A percentile compares a stretch with the other conserved stretches of the same genome.
These are phyloP conservation scores for Epichloe brachyelytri DNA, from an alignment of 2,329 filamentous ascomycete genomes.

Conservation along the genomic window DNA sequence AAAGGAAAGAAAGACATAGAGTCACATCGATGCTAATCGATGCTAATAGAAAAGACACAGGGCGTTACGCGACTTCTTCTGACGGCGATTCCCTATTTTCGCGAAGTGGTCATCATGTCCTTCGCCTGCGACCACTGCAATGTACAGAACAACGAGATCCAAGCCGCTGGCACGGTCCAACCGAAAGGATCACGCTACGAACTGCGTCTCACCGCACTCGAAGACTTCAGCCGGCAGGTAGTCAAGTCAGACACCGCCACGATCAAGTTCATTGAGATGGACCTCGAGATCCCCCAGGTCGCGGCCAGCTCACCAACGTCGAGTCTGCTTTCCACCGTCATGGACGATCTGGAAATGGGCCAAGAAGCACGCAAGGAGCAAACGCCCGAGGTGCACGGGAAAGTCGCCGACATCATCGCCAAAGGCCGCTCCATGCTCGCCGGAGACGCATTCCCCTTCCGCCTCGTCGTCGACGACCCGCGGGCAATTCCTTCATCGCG, in stretches of 20 bases:
- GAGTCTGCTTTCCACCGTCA: conserved; percentile 71
- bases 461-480: conserved; percentile 76
- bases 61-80: conserved; percentile 78
- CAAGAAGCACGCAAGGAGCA: conserved; percentile 73
- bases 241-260: conserved; percentile 82
- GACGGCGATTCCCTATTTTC: conserved; percentile 91
- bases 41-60: conserved; percentile 29
- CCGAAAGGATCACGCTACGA: conserved; percentile 77
- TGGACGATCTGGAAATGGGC: conserved; percentile 68
- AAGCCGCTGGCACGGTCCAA: conserved; percentile 84
- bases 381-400: conserved; percentile 63
- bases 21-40: neutral
- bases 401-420: conserved; percentile 64
- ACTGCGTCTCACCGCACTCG: conserved; percentile 57
- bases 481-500: conserved; percentile 94
- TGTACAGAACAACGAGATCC: conserved; percentile 86
- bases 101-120: conserved; percentile 94
- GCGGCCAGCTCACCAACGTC: conserved; percentile 85
- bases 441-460: conserved; percentile 74
- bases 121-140: conserved; percentile 85
- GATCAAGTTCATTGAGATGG: conserved; percentile 80
- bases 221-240: conserved; percentile 74
- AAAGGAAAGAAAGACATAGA: neutral
- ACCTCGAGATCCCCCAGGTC: conserved; percentile 87
- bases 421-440: conserved; percentile 66